Base-by-base conservation (phyloP, 768 basidiomycete species). In the Dentipellis fragilis region DNA sequence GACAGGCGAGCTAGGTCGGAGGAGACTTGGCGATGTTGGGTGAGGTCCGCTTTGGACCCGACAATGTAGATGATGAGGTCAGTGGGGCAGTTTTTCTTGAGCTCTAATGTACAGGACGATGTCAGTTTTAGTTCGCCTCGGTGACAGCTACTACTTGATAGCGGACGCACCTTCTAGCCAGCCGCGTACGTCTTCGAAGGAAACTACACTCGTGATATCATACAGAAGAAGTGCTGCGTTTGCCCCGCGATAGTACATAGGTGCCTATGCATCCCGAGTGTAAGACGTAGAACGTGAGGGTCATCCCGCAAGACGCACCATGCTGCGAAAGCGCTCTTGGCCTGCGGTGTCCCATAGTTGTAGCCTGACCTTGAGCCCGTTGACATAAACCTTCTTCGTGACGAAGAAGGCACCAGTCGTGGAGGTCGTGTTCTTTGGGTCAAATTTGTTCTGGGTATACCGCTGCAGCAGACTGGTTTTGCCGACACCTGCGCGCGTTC, bases 241-340 rank as follows among this genome's bases (percentile, higher is more conserved):
- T 65, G 93, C 90, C 68, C 92, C 92, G 72, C 92, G 84, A 78
- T 94, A 94, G 75, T 94, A 95, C 86, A 95, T 93, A 62, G 90
- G 91, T 64, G 93, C 93, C 91, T 91, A 29, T 29, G 64, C 50
- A 47, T 47, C 47, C 19, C 47, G 56, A 39, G 54, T 54, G 50
- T 40, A 57, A 7, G 29, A 29, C 29, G 29, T 49, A 42, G 39
- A 22, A 56, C 45, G 53, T 39, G 46, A 37, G 10, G 19, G 47
- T 49, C 21, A 48, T 23, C 47, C 49, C 53, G 35, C 16, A 21
- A 48, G 46, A 71, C 81, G 45, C 58, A 89, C 89, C 88, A 93
- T 90, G 66, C 86, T 88, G 59, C 92, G 80, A 69, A 93, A 94
- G 58, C 92, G 76, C 75, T 93, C 92, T 77, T 94, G 92, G 34